A percentile compares a stretch with the other conserved stretches of the same genome.
These are phyloP conservation scores for Cladophialophora chaetospira DNA, from an alignment of 2,329 filamentous ascomycete species.

Conservation along the genomic window DNA sequence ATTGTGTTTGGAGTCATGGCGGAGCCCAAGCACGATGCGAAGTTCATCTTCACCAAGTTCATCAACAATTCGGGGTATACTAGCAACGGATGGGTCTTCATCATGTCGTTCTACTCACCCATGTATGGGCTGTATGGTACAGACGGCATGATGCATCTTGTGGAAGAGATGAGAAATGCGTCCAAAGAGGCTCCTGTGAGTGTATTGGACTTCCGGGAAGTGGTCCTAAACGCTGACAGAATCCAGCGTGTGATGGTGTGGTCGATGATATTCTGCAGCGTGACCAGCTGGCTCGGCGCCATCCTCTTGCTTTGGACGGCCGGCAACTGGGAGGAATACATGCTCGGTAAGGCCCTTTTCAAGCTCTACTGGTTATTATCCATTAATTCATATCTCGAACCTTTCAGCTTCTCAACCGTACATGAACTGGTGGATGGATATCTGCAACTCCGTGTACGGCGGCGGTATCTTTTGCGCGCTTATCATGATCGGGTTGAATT, in stretches of 20 bases:
- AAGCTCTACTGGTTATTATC: neutral
- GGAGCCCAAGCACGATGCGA: constrained; percentile 29
- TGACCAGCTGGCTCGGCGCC: constrained; percentile 26
- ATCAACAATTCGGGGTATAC: constrained; percentile 48
- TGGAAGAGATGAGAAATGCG: constrained; percentile 55
- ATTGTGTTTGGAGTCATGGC: constrained; percentile 29
- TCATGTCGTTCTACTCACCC: constrained; percentile 65
- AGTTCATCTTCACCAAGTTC: constrained; percentile 60
- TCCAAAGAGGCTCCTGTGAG: constrained; percentile 36
- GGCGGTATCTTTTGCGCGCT: constrained; percentile 29
- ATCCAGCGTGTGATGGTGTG: constrained; percentile 26
- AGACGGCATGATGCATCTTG: constrained; percentile 64
- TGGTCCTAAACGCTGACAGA: constrained; percentile 36
- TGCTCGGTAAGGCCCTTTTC: constrained; percentile 18
- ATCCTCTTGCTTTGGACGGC: constrained; percentile 27
- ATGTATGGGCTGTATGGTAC: constrained; percentile 66
- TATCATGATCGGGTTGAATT: constrained; percentile 28
- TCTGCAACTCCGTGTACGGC: constrained; percentile 43
- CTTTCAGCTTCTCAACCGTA: constrained; percentile 49
- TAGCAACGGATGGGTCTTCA: constrained; percentile 60
- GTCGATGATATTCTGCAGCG: constrained; percentile 28
- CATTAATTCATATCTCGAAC: too few species aligned
- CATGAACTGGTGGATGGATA: constrained; percentile 37
- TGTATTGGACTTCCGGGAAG: neutral
- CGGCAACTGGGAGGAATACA: constrained; percentile 25